Evolutionary conservation across 192 early-diverging fungal species (phyloP).

Genomic region (Cetraspora pellucida): DNA sequence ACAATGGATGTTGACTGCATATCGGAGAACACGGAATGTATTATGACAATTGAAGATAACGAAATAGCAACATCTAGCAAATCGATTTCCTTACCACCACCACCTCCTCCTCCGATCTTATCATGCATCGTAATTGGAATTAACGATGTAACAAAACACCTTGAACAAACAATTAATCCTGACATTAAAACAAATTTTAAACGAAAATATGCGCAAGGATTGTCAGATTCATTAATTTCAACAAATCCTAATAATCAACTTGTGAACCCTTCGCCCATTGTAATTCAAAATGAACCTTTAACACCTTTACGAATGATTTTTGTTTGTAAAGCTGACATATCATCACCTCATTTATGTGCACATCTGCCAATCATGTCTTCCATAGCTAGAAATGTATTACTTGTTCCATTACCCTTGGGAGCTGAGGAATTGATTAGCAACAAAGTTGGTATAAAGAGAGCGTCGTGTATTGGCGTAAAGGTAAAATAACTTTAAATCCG

Average conservation of each 20-base stretch:
- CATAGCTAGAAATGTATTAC: constrained; percentile 20
- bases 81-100: neutral
- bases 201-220: neutral
- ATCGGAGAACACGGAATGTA: too few relatives aligned
- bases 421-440: constrained; percentile 3
- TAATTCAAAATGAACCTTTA: neutral
- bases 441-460: neutral
- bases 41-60: neutral
- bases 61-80: neutral
- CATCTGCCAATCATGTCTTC: constrained; percentile 21
- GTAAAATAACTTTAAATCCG: constrained; percentile 2
- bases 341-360: neutral
- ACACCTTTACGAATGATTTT: constrained; percentile 12
- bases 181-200: constrained; percentile 2
- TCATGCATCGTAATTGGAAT: constrained; percentile 17
- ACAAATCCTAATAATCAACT: neutral
- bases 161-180: constrained; percentile 7
- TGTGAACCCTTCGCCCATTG: neutral
- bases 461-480: constrained; percentile 31
- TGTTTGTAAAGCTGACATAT: constrained; percentile 25
- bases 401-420: constrained; percentile 20
- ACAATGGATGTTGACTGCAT: too few relatives aligned
- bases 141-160: constrained; percentile 26
- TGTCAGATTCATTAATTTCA: neutral
- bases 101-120: neutral